Conservation (phyloP, 2,329 filamentous ascomycete species). For the Xylariaceae sp. region DNA sequence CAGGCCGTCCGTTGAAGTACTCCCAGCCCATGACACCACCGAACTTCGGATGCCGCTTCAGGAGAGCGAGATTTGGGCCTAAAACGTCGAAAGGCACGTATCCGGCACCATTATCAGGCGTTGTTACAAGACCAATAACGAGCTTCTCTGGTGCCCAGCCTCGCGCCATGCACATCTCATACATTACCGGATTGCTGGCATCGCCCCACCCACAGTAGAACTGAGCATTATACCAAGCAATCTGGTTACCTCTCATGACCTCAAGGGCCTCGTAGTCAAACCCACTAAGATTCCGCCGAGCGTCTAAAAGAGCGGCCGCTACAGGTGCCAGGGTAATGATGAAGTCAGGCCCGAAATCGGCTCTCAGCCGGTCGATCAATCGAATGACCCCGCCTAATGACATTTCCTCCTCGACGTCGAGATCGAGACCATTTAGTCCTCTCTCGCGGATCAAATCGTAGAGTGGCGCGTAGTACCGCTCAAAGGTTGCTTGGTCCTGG, state of each 20-base stretch:
- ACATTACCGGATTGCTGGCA: conserved; percentile 57
- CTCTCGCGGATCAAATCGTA: conserved; percentile 63
- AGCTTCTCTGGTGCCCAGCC: conserved; percentile 73
- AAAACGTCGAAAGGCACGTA: conserved; percentile 66
- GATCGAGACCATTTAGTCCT: conserved; percentile 69
- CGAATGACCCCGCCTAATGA: conserved; percentile 66
- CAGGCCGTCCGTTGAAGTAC: conserved; percentile 76
- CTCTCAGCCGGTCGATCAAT: conserved; percentile 67
- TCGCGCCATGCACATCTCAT: conserved; percentile 51
- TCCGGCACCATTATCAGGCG: conserved; percentile 71
- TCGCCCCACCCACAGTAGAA: conserved; percentile 87
- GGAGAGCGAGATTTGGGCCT: conserved; percentile 59
- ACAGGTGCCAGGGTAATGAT: conserved; percentile 81
- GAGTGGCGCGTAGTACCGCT: conserved; percentile 72
- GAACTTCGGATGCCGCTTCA: conserved; percentile 65
- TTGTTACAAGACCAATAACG: conserved; percentile 77
- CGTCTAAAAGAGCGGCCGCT: conserved; percentile 70
- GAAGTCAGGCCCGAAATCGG: conserved; percentile 70
- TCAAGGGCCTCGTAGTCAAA: conserved; percentile 78
- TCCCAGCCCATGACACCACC: conserved; percentile 89
- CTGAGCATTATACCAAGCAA: conserved; percentile 82
- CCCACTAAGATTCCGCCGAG: conserved; percentile 71
- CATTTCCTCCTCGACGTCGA: conserved; percentile 78
- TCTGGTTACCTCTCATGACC: conserved; percentile 63
- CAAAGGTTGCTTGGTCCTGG: conserved; percentile 59